phyloP scores from a whole-genome alignment of 163 green algal species.

The Chlamydomonas reinhardtii region DNA sequence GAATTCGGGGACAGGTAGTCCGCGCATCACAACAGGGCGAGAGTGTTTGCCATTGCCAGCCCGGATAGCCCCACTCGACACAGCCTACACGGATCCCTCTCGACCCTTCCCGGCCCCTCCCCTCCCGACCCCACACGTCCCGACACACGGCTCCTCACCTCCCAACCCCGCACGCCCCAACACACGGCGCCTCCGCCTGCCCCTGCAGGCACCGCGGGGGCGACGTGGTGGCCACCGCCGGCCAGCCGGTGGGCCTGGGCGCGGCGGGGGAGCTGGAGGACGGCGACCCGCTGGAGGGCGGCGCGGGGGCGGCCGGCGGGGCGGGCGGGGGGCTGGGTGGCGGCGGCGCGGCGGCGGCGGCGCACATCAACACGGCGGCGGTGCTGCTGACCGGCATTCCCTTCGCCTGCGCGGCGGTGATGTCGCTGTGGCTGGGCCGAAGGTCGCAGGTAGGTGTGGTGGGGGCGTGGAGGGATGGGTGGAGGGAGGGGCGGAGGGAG shows the following conservation, averaged over 20 bases:
- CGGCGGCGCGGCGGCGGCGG: background rate
- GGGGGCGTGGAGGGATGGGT: too few relatives aligned
- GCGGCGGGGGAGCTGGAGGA: background rate
- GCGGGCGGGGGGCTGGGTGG: background rate
- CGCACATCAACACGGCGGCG: conserved; percentile 13
- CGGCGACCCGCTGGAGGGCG: background rate
- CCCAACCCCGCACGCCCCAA: too few relatives aligned
- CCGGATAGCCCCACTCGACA: too few relatives aligned
- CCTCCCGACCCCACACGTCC: too few relatives aligned
- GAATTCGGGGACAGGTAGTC: too few relatives aligned
- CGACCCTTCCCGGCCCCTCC: too few relatives aligned
- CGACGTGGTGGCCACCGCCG: background rate
- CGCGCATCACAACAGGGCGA: too few relatives aligned
- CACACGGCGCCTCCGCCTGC: too few relatives aligned
- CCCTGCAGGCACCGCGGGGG: conserved; percentile 18
- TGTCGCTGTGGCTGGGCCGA: conserved; percentile 42
- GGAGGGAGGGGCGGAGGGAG: too few relatives aligned
- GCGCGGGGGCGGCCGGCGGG: background rate
- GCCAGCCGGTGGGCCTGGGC: background rate
- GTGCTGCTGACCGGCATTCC: conserved; percentile 50
- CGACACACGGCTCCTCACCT: too few relatives aligned
- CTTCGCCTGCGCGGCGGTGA: conserved; percentile 34
- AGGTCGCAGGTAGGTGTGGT: conserved; percentile 34
- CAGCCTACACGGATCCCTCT: too few relatives aligned
- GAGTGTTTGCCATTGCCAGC: too few relatives aligned